Evolutionary conservation across 352 stramenopile genomes (phyloP).

Genomic region (Globisporangium irregulare): DNA sequence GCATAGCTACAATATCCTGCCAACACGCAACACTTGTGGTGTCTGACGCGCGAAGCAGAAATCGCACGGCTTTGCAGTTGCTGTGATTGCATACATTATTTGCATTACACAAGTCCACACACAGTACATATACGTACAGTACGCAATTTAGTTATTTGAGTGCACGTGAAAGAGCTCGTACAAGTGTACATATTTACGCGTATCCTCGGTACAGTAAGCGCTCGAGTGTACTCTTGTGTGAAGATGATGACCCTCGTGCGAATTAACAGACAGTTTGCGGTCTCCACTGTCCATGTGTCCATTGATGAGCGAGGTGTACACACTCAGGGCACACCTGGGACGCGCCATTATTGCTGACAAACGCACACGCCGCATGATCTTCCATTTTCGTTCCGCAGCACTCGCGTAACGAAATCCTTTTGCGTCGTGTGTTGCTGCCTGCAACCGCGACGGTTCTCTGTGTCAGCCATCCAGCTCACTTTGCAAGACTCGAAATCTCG

Average conservation of each 20-base stretch:
- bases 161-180: background rate
- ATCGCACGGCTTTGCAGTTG: background rate
- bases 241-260: background rate
- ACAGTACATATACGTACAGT: background rate
- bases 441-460: background rate
- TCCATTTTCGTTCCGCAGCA: background rate
- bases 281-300: background rate
- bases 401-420: background rate
- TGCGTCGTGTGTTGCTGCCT: background rate
- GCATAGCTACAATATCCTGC: no score
- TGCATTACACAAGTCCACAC: background rate
- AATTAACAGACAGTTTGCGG: background rate
- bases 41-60: background rate
- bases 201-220: background rate
- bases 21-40: background rate
- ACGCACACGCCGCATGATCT: background rate
- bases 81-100: background rate
- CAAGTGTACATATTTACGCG: background rate
- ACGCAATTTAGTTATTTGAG: background rate
- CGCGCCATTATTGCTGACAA: background rate
- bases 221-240: background rate
- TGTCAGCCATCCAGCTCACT: background rate
- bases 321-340: background rate
- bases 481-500: background rate
- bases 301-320: background rate